These are phyloP conservation scores for Articulospora tetracladia DNA, from an alignment of 495 filamentous ascomycete species.

Conservation along the genomic window DNA sequence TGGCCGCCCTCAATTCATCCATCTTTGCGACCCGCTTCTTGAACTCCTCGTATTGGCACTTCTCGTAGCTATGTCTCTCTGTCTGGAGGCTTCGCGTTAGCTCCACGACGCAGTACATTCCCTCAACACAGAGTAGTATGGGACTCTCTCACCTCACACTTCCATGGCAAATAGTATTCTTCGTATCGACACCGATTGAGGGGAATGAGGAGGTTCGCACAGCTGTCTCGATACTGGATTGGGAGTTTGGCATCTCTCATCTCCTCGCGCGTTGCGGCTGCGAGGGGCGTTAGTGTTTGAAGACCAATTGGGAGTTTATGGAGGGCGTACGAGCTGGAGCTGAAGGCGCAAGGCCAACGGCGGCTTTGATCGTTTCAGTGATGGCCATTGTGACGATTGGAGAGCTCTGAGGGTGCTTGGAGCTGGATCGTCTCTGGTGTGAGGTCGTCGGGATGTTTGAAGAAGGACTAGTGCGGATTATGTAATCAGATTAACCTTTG, in stretches of 20 bases:
- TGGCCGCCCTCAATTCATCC: constrained; percentile 87
- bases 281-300: constrained; percentile 14
- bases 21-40: constrained; percentile 98
- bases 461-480: neutral
- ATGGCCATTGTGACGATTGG: constrained; percentile 31
- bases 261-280: constrained; percentile 75
- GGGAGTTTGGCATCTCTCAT: constrained; percentile 92
- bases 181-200: constrained; percentile 91
- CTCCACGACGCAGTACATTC: neutral
- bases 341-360: constrained; percentile 43
- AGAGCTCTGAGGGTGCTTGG: neutral
- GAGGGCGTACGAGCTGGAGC: constrained; percentile 24
- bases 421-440: neutral
- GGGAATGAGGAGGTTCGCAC: constrained; percentile 89
- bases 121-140: neutral
- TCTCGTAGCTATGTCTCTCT: constrained; percentile 96
- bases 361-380: constrained; percentile 50
- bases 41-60: constrained; percentile 98
- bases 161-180: constrained; percentile 94
- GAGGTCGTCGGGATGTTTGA: constrained; percentile 1
- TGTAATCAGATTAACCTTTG: neutral
- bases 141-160: constrained; percentile 77
- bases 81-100: constrained; percentile 45
- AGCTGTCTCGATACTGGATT: constrained; percentile 87
- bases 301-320: neutral